phyloP scores from a whole-genome alignment of 2,329 filamentous ascomycete genomes.

The Stemphylium vesicarium region DNA sequence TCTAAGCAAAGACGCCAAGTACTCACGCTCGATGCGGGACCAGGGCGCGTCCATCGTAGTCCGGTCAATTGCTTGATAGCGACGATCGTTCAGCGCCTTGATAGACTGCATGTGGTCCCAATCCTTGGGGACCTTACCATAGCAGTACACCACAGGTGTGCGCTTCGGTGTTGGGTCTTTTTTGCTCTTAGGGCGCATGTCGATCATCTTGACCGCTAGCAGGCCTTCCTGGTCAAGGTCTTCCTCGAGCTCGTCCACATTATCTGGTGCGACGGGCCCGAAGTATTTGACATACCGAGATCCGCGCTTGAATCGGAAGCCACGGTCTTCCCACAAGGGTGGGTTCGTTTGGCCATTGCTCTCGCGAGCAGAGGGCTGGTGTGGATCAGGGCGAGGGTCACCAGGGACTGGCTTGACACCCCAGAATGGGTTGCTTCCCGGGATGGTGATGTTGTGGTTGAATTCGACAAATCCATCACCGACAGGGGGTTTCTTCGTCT shows the following conservation, averaged over 20 bases:
- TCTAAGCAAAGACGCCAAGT: conserved; percentile 21
- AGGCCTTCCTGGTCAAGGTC: conserved; percentile 30
- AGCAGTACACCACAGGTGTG: conserved; percentile 18
- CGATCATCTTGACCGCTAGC: conserved; percentile 32
- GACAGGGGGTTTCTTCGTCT: conserved; percentile 14
- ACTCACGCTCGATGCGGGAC: conserved; percentile 26
- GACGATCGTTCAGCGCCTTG: conserved; percentile 37
- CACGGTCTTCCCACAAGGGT: conserved; percentile 38
- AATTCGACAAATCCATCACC: conserved; percentile 10
- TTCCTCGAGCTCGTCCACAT: neutral
- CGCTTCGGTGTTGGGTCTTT: conserved; percentile 26
- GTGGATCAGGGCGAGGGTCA: conserved; percentile 16
- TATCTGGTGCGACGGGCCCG: conserved; percentile 8
- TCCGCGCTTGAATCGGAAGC: conserved; percentile 28
- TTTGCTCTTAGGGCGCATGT: conserved; percentile 31
- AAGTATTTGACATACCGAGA: conserved; percentile 18
- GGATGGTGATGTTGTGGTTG: neutral
- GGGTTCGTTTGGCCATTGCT: conserved; percentile 28
- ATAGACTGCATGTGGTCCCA: conserved; percentile 31
- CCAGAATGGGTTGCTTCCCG: conserved; percentile 20
- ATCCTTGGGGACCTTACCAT: conserved; percentile 27
- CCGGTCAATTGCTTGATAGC: conserved; percentile 32
- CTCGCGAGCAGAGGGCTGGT: conserved; percentile 26
- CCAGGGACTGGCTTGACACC: conserved; percentile 27
- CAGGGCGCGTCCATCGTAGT: conserved; percentile 23